phyloP scores from a whole-genome alignment of 169 alveolate species.

The Theileria orientalis region DNA sequence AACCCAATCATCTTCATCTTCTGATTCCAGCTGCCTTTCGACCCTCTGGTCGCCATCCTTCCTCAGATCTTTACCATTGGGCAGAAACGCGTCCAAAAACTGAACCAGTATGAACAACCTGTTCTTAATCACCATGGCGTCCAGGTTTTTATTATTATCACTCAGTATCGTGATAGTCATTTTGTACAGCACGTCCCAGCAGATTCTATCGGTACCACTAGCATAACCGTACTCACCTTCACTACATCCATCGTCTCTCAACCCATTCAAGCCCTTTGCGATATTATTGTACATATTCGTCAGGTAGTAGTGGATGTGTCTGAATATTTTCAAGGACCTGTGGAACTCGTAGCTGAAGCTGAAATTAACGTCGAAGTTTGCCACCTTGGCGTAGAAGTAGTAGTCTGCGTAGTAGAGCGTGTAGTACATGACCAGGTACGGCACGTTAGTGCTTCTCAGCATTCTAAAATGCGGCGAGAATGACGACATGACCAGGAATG shows the following conservation, averaged over 20 bases:
- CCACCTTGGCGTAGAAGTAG: not conserved
- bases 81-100: not conserved
- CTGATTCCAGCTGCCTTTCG: not conserved
- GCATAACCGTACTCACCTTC: no score
- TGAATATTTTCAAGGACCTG: not conserved
- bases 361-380: not conserved
- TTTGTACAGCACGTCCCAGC: conserved; percentile 15
- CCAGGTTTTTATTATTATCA: not conserved
- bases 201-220: no score
- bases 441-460: not conserved
- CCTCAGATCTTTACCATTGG: not conserved
- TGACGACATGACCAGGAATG: not conserved
- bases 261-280: not conserved
- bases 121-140: not conserved
- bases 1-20: conserved; percentile 29
- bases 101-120: conserved; percentile 1
- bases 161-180: not conserved
- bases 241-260: not conserved
- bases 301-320: not conserved
- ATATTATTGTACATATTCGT: not conserved
- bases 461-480: conserved; percentile 1
- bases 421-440: conserved; percentile 1
- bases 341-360: conserved; percentile 1
- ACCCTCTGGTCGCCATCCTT: no score
- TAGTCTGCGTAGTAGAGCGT: not conserved